A percentile compares a stretch with the other conserved stretches of the same genome.
Evolutionary conservation across 2,329 filamentous ascomycete species (phyloP).

Genomic region (Massarina eburnea): DNA sequence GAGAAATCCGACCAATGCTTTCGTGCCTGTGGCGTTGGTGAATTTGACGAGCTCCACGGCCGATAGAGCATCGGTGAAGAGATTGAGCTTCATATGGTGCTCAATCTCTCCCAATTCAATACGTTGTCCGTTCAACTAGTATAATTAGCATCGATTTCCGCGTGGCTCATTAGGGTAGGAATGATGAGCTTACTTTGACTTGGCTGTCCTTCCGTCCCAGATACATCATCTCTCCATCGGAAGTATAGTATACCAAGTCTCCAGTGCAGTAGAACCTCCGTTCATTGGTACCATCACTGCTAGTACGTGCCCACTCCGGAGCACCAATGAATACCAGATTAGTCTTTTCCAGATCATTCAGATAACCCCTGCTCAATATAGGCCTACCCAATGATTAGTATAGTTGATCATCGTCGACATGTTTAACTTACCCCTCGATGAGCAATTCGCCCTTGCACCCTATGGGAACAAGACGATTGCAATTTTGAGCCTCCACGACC

Average conservation of each 20-base stretch:
- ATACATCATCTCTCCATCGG: slow-evolving; percentile 38
- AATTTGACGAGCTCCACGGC: slow-evolving; percentile 47
- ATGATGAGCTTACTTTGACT: slow-evolving; percentile 28
- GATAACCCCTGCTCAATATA: slow-evolving; percentile 36
- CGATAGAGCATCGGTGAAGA: slow-evolving; percentile 42
- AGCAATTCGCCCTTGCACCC: slow-evolving; percentile 38
- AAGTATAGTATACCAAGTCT: slow-evolving; percentile 37
- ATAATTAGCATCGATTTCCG: slow-evolving; percentile 33
- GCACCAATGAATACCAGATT: slow-evolving; percentile 30
- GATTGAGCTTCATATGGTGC: slow-evolving; percentile 43
- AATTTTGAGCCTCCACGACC: slow-evolving; percentile 37
- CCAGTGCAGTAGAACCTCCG: slow-evolving; percentile 38
- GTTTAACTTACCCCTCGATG: slow-evolving; percentile 26
- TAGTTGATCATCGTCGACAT: not conserved
- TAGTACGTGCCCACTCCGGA: slow-evolving; percentile 28
- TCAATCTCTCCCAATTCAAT: slow-evolving; percentile 52
- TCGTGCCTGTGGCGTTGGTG: slow-evolving; percentile 23
- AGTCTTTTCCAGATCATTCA: slow-evolving; percentile 36
- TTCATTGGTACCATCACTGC: slow-evolving; percentile 10
- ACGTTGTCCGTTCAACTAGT: slow-evolving; percentile 46
- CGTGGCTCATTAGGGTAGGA: not conserved
- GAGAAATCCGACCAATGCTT: slow-evolving; percentile 33
- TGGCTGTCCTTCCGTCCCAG: slow-evolving; percentile 39
- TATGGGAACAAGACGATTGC: slow-evolving; percentile 34
- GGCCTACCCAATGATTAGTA: slow-evolving; percentile 11